Evolutionary conservation across 768 basidiomycete genomes (phyloP).

Genomic region (Crepidotus variabilis): DNA sequence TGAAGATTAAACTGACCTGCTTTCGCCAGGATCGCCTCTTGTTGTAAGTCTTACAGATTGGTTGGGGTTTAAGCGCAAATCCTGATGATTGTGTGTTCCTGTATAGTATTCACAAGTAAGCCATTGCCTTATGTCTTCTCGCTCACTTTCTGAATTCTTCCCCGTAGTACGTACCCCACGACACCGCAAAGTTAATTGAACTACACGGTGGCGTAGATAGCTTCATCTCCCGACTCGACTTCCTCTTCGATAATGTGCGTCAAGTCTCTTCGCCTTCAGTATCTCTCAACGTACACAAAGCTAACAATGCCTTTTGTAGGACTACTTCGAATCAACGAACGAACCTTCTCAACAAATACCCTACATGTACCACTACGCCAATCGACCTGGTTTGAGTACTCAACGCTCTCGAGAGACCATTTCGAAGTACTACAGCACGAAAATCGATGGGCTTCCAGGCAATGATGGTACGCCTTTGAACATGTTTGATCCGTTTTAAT

Average conservation of each 20-base stretch:
- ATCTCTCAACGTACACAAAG: too few relatives aligned
- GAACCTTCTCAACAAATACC: constrained; percentile 70
- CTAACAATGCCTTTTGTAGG: too few relatives aligned
- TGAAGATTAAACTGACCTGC: background rate
- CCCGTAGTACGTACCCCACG: constrained; percentile 58
- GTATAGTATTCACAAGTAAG: background rate
- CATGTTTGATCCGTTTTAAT: background rate
- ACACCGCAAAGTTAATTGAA: constrained; percentile 56
- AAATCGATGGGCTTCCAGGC: constrained; percentile 54
- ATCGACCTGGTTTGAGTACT: constrained; percentile 55
- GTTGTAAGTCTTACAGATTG: background rate
- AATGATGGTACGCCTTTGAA: constrained; percentile 48
- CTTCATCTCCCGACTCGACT: constrained; percentile 53
- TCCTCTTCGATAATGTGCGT: constrained; percentile 40
- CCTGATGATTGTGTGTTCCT: background rate
- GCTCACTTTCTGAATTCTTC: background rate
- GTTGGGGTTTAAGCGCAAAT: background rate
- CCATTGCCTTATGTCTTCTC: background rate
- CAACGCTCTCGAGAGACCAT: constrained; percentile 56
- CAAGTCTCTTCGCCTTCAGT: too few relatives aligned
- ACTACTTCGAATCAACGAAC: constrained; percentile 60
- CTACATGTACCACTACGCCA: constrained; percentile 68
- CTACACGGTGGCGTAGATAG: constrained; percentile 55
- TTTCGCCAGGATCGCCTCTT: background rate
- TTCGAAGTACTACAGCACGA: constrained; percentile 51